Base-by-base conservation (phyloP, 2,329 filamentous ascomycete genomes). In the Ascochyta pisi region DNA sequence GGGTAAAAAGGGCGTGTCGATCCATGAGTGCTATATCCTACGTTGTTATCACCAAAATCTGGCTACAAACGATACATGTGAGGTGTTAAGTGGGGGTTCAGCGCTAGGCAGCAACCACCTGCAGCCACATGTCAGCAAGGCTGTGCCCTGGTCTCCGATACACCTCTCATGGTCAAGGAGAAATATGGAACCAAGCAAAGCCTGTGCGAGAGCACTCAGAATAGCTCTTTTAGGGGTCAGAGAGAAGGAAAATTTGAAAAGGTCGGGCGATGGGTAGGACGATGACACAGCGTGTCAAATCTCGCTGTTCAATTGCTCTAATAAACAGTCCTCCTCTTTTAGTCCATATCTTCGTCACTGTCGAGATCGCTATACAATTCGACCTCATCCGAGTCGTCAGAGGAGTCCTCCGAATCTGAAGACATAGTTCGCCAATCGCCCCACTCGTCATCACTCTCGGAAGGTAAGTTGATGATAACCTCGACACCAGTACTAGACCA, bases 301-400 rank as follows among this genome's bases (percentile, higher is more conserved):
- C 0, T 26, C 31, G 22, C n/a, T 19, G 10, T 22, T 33, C n/a
- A 19, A 13, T 8, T 33, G 12, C 19, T 13, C 24, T 24, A 12
- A 26, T 4, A 15, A 26, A 26, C 13, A 12, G 15, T 29, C 5
- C 26, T n/a, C 15, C 8, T 39, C 22, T 15, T 12, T 44, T 12
- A 12, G 7, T 43, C 22, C 15, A 27, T 27, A 13, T 55, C 46
- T 7, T 39, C 37, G n/a, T 41, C 26, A 8, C 19, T 22, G 26
- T 37, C 34, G 16, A 35, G 38, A 26, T 58, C 45, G 13, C 61
- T 56, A 19, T 64, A 65, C 31, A 65, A 33, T 24, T 62, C 51
- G 16, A 62, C 54, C 15, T 65, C 63, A 41, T 63, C 58, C 3
- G 64, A 67, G 3, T 62, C 58, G 24, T 61, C 49, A 2, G 61